Evolutionary conservation across 306 rosid genomes (phyloP).

Genomic region (Vigna angularis): DNA sequence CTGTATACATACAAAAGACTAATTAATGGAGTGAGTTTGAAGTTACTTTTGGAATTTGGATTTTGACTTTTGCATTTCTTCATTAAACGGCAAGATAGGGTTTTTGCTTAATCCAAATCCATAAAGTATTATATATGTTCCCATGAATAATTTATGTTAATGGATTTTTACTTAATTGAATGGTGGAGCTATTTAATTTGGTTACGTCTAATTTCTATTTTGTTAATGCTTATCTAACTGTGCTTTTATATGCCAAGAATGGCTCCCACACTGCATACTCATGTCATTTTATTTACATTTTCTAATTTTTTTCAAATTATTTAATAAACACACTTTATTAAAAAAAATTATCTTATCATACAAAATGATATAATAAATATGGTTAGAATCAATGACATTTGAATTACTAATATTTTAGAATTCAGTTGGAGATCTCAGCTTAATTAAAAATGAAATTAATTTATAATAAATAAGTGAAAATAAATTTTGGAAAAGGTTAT

Average conservation of each 20-base stretch:
- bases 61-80: conserved; percentile 27
- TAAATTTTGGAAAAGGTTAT: too few relatives aligned
- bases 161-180: neutral
- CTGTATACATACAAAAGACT: neutral
- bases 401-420: too few relatives aligned
- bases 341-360: too few relatives aligned
- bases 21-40: conserved; percentile 16
- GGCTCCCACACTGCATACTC: neutral
- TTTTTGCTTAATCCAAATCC: neutral
- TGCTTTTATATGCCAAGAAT: neutral
- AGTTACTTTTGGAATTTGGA: conserved; percentile 36
- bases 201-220: neutral
- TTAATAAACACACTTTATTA: too few relatives aligned
- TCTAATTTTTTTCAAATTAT: too few relatives aligned
- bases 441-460: too few relatives aligned
- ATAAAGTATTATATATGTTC: neutral
- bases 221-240: neutral
- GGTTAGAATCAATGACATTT: too few relatives aligned
- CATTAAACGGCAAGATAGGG: neutral
- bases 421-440: too few relatives aligned
- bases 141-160: neutral
- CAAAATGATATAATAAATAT: too few relatives aligned
- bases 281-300: too few relatives aligned
- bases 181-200: neutral
- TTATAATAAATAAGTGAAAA: too few relatives aligned